A percentile compares a stretch with the other conserved stretches of the same genome.
Conservation (phyloP, 768 basidiomycete species). For the Saitozyma sp. region DNA sequence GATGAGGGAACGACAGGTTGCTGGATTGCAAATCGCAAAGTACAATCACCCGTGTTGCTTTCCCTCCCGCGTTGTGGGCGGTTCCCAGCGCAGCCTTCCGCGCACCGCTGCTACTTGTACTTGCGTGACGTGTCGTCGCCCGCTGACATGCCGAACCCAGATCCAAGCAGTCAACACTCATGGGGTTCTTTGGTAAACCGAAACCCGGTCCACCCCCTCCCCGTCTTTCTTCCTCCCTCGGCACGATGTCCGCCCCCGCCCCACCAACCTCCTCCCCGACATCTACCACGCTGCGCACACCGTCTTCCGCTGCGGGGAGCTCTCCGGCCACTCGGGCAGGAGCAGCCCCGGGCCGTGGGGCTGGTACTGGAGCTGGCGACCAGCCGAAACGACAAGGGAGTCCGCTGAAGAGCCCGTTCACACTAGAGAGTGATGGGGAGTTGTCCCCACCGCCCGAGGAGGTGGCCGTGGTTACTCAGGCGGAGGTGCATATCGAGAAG, state of each 20-base stretch:
- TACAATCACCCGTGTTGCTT: no score
- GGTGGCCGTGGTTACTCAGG: neutral
- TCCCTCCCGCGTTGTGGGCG: no score
- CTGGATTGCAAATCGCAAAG: no score
- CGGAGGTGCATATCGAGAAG: neutral
- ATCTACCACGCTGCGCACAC: constrained; percentile 19
- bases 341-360: neutral
- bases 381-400: constrained; percentile 16
- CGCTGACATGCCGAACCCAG: constrained; percentile 8
- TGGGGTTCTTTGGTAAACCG: constrained; percentile 50
- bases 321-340: constrained; percentile 20
- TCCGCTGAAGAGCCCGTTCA: constrained; percentile 22
- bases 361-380: neutral
- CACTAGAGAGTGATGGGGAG: constrained; percentile 21
- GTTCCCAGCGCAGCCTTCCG: no score
- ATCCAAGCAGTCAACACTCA: constrained; percentile 49
- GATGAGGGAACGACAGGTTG: no score
- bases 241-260: neutral
- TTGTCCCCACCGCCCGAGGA: constrained; percentile 30
- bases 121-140: no score
- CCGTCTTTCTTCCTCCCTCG: constrained; percentile 9
- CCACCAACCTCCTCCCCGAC: constrained; percentile 24
- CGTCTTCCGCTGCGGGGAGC: constrained; percentile 27
- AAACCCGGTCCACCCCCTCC: constrained; percentile 32
- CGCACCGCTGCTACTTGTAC: no score